Conservation (phyloP, 768 basidiomycete species). For the Trametes villosa region DNA sequence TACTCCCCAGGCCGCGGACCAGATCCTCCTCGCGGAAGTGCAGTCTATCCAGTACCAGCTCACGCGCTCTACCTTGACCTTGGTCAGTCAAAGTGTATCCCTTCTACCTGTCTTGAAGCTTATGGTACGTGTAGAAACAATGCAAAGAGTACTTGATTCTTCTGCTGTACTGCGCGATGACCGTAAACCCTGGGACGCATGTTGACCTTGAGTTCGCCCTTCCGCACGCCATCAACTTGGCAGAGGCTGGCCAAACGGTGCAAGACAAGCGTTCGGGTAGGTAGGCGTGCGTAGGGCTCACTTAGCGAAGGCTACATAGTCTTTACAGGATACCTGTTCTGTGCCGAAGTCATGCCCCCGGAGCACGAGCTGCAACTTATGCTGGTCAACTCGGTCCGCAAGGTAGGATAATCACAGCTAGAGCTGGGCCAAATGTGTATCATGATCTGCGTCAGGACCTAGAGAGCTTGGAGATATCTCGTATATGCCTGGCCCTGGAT, state of each 20-base stretch:
- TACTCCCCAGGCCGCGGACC: conserved; percentile 63
- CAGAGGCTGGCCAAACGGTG: conserved; percentile 64
- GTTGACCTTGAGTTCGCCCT: conserved; percentile 72
- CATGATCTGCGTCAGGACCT: conserved; percentile 64
- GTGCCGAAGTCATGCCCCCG: conserved; percentile 69
- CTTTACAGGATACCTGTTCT: conserved; percentile 74
- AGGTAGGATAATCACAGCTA: conserved; percentile 47
- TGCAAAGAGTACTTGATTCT: conserved; percentile 70
- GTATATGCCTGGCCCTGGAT: conserved; percentile 75
- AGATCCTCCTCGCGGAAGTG: conserved; percentile 62
- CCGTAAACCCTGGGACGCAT: conserved; percentile 46
- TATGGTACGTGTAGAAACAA: conserved; percentile 50
- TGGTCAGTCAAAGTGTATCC: conserved; percentile 48
- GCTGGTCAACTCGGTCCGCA: conserved; percentile 85
- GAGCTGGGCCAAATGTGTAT: neutral
- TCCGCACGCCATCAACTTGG: conserved; percentile 75
- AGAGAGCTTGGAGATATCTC: conserved; percentile 56
- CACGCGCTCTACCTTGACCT: conserved; percentile 49
- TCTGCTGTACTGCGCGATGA: conserved; percentile 69
- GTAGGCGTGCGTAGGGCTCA: conserved; percentile 11
- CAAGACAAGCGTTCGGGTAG: conserved; percentile 72
- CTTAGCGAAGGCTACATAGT: neutral
- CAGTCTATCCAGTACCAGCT: conserved; percentile 58
- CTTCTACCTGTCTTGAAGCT: neutral
- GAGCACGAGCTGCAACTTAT: conserved; percentile 77